These are phyloP conservation scores for Heterococcus sp. DNA, from an alignment of 108 stramenopile species.

Conservation along the genomic window DNA sequence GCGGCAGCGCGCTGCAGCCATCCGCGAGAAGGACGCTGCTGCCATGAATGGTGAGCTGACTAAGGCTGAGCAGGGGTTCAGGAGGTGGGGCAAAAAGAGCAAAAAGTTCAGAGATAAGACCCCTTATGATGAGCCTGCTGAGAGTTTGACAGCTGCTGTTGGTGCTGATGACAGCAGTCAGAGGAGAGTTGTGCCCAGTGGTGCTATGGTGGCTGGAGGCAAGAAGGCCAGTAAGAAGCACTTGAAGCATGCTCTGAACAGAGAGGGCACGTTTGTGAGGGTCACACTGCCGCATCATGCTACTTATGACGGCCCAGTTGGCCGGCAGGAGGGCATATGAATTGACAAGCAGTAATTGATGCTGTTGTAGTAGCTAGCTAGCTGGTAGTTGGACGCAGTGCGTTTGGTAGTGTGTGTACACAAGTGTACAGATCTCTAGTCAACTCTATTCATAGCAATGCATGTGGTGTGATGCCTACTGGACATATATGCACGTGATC, in stretches of 20 bases:
- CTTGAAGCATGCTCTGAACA: neutral
- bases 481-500: too few relatives aligned
- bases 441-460: too few relatives aligned
- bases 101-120: conserved; percentile 53
- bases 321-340: too few relatives aligned
- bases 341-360: too few relatives aligned
- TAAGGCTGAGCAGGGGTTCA: conserved; percentile 47
- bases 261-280: conserved; percentile 26
- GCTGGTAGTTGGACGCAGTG: too few relatives aligned
- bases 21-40: neutral
- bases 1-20: too few relatives aligned
- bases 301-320: conserved; percentile 19
- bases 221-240: conserved; percentile 8
- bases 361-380: too few relatives aligned
- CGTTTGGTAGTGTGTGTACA: too few relatives aligned
- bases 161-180: conserved; percentile 13
- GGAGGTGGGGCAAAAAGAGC: conserved; percentile 57
- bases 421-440: too few relatives aligned
- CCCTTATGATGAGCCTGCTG: conserved; percentile 41
- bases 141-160: neutral
- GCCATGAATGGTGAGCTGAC: conserved; percentile 13
- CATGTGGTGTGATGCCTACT: too few relatives aligned
- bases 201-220: too few relatives aligned
- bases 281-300: conserved; percentile 41
- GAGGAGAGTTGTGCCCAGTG: too few relatives aligned